Percentiles rank a stretch among this genome's conserved stretches.
phyloP scores from a whole-genome alignment of 2,329 filamentous ascomycete species.

The Fusarium sp. region DNA sequence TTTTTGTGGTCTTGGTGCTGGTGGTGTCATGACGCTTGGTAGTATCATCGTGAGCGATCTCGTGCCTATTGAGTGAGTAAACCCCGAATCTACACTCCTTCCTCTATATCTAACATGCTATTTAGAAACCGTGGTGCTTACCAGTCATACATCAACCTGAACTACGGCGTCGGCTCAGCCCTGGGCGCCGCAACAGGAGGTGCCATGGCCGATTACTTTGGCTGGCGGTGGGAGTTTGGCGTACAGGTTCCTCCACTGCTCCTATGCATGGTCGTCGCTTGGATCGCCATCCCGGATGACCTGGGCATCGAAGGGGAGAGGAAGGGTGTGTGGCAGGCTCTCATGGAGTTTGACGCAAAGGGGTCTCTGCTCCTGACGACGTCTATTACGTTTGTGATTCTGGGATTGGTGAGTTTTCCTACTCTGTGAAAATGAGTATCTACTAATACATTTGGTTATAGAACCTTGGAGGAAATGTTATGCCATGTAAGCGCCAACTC shows the following conservation, averaged over 20 bases:
- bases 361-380: conserved; percentile 63
- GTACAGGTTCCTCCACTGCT: conserved; percentile 64
- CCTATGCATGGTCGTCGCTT: conserved; percentile 56
- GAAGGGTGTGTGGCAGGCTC: conserved; percentile 56
- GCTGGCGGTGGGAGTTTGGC: conserved; percentile 77
- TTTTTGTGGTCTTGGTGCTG: conserved; percentile 75
- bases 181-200: conserved; percentile 74
- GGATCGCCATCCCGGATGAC: conserved; percentile 58
- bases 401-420: conserved; percentile 60
- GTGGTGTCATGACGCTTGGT: conserved; percentile 72
- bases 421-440: not conserved
- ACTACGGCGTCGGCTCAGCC: conserved; percentile 65
- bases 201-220: conserved; percentile 71
- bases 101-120: not conserved
- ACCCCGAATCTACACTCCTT: not conserved
- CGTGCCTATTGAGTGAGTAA: conserved; percentile 71
- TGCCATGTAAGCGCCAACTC: conserved; percentile 58
- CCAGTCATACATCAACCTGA: conserved; percentile 73
- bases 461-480: conserved; percentile 69
- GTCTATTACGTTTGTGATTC: conserved; percentile 64
- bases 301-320: conserved; percentile 59
- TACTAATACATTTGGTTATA: conserved; percentile 38
- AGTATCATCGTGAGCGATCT: conserved; percentile 76
- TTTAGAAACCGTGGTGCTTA: conserved; percentile 65
- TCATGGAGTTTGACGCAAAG: conserved; percentile 64